These are phyloP conservation scores for Fusarium transvaalense DNA, from an alignment of 2,329 filamentous ascomycete genomes.

Conservation along the genomic window DNA sequence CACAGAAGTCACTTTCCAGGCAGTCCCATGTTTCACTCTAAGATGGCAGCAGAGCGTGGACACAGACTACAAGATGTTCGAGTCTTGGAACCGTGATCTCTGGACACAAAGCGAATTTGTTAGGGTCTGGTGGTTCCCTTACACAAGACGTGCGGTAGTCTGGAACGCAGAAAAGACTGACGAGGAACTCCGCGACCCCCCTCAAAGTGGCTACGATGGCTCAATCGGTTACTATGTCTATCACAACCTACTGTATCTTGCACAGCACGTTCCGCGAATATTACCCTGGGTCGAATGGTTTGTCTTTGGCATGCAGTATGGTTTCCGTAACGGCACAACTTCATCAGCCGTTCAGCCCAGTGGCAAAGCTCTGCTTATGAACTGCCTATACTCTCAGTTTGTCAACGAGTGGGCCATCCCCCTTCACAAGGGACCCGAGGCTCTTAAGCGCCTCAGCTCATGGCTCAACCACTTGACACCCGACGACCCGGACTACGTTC, in stretches of 20 bases:
- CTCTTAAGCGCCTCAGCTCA: constrained; percentile 81
- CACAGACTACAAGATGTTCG: constrained; percentile 75
- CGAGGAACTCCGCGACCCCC: constrained; percentile 69
- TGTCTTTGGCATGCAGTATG: constrained; percentile 97
- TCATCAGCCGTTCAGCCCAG: constrained; percentile 84
- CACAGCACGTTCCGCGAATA: constrained; percentile 81
- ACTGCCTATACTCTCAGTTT: constrained; percentile 98
- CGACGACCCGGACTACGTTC: constrained; percentile 73
- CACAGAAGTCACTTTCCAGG: constrained; percentile 86
- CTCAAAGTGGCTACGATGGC: constrained; percentile 83
- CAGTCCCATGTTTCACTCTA: constrained; percentile 84
- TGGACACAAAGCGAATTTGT: constrained; percentile 92
- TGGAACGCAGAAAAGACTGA: constrained; percentile 89
- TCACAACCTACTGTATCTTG: constrained; percentile 87
- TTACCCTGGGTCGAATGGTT: constrained; percentile 95
- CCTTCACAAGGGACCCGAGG: constrained; percentile 86
- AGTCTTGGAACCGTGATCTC: constrained; percentile 77
- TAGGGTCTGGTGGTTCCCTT: constrained; percentile 97
- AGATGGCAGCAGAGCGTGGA: constrained; percentile 87
- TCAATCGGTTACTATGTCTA: constrained; percentile 88
- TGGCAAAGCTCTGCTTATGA: constrained; percentile 87
- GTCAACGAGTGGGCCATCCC: constrained; percentile 99
- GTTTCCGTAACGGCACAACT: constrained; percentile 78
- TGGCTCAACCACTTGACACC: constrained; percentile 79
- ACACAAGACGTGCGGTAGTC: constrained; percentile 86